Evolutionary conservation across 805 yeast species (phyloP).

Genomic region (Cyberlindnera lachancei): DNA sequence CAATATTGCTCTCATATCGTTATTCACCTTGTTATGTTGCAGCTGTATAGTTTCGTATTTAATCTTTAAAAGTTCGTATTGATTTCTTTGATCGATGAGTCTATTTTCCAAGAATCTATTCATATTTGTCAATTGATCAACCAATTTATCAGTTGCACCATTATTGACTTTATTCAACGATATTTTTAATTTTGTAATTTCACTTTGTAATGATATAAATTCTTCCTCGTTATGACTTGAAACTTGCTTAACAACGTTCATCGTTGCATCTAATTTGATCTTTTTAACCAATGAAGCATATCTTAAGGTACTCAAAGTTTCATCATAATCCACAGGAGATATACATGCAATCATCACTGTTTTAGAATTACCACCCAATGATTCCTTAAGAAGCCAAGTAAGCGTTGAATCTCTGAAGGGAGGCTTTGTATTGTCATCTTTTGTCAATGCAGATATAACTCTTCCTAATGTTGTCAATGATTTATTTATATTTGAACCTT

Average conservation of each 20-base stretch:
- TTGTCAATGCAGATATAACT: constrained; percentile 47
- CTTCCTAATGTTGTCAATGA: constrained; percentile 74
- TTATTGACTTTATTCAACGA: constrained; percentile 11
- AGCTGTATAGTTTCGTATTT: constrained; percentile 2
- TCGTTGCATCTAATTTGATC: constrained; percentile 54
- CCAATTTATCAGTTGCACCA: constrained; percentile 13
- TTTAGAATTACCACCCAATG: constrained; percentile 78
- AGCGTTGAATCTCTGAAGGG: constrained; percentile 56
- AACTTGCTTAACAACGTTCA: constrained; percentile 27
- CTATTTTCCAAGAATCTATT: constrained; percentile 21
- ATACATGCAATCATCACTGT: constrained; percentile 85
- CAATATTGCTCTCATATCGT: not conserved
- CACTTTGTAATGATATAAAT: constrained; percentile 12
- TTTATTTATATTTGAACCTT: constrained; percentile 72
- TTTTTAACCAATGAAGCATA: constrained; percentile 73
- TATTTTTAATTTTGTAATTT: constrained; percentile 14
- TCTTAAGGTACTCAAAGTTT: constrained; percentile 64
- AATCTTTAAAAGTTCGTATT: constrained; percentile 14
- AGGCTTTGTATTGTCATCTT: constrained; percentile 25
- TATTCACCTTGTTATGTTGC: not conserved
- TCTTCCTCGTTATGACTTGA: constrained; percentile 6
- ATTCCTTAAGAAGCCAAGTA: constrained; percentile 70
- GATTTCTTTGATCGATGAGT: constrained; percentile 21
- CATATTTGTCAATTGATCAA: constrained; percentile 16
- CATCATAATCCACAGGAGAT: constrained; percentile 74